Percentiles rank a stretch among this genome's conserved stretches.
phyloP scores from a whole-genome alignment of 2,329 filamentous ascomycete species.

The Aaosphaeria arxii region DNA sequence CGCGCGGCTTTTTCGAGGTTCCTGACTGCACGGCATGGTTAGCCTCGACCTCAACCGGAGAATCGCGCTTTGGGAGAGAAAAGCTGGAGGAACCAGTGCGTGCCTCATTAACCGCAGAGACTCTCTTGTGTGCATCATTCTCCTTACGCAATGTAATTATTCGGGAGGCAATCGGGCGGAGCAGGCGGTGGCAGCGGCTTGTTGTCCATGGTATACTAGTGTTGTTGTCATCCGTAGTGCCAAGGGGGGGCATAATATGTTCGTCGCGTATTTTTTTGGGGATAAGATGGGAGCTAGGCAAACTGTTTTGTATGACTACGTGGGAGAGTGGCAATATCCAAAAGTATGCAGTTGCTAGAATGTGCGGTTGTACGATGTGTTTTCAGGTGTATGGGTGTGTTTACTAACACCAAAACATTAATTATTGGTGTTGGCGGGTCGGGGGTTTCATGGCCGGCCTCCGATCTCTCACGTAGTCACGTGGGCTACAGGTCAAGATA shows the following conservation, averaged over 20 bases:
- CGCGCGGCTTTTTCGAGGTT: slow-evolving; percentile 20
- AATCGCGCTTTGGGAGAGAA: slow-evolving; percentile 17
- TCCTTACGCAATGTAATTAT: slow-evolving; percentile 38
- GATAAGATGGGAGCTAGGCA: no score
- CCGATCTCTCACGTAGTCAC: no score
- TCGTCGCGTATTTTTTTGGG: not conserved
- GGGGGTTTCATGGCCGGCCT: no score
- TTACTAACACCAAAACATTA: no score
- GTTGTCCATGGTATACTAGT: slow-evolving; percentile 41
- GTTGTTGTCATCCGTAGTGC: slow-evolving; percentile 12
- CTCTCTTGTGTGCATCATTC: slow-evolving; percentile 18
- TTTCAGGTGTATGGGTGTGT: no score
- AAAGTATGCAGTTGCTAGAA: no score
- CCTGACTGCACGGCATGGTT: not conserved
- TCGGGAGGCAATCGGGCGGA: slow-evolving; percentile 41
- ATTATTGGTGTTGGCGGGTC: no score
- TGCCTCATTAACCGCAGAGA: slow-evolving; percentile 10
- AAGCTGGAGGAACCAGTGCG: slow-evolving; percentile 19
- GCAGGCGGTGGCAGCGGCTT: slow-evolving; percentile 41
- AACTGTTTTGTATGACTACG: no score
- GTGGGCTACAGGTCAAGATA: no score
- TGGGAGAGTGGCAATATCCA: no score
- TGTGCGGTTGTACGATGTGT: no score
- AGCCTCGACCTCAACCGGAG: slow-evolving; percentile 10
- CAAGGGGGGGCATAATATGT: not conserved